Conservation (phyloP, 148 eudicot genomes). For the Rhododendron simsii region DNA sequence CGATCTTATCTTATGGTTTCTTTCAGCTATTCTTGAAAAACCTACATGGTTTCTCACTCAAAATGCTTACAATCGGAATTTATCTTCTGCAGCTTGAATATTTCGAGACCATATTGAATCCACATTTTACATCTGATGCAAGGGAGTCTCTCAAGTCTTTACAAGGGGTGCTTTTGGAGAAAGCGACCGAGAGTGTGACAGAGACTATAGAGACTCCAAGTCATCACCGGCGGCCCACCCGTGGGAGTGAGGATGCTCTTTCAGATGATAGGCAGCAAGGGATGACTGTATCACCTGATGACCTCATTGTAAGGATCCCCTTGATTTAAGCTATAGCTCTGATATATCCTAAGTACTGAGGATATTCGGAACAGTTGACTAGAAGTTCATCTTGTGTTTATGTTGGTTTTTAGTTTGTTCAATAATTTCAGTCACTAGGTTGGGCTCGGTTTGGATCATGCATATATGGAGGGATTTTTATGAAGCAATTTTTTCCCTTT, state of each 20-base stretch:
- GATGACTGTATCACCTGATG: slow-evolving; percentile 80
- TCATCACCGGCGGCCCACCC: slow-evolving; percentile 74
- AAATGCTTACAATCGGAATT: slow-evolving; percentile 10
- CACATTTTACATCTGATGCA: slow-evolving; percentile 74
- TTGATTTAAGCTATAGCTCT: neutral
- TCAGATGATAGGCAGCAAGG: slow-evolving; percentile 80
- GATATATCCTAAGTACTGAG: neutral
- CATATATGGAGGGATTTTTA: neutral
- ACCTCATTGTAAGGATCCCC: slow-evolving; percentile 70
- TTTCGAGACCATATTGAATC: slow-evolving; percentile 86
- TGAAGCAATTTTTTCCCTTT: neutral
- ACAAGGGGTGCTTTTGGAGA: slow-evolving; percentile 79
- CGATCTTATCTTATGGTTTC: neutral
- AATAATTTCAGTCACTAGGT: neutral
- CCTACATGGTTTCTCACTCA: neutral
- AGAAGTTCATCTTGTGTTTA: neutral
- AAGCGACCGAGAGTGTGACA: slow-evolving; percentile 73
- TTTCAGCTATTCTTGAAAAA: neutral
- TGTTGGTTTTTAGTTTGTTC: neutral
- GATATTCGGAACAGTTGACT: neutral
- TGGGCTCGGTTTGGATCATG: neutral
- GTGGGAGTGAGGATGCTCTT: slow-evolving; percentile 76
- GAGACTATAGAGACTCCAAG: slow-evolving; percentile 82
- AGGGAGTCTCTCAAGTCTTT: slow-evolving; percentile 79
- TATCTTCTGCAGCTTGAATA: slow-evolving; percentile 77